A percentile compares a stretch with the other conserved stretches of the same genome.
These are phyloP conservation scores for Boletellus sp. DNA, from an alignment of 1,284 basidiomycete species.

Conservation along the genomic window DNA sequence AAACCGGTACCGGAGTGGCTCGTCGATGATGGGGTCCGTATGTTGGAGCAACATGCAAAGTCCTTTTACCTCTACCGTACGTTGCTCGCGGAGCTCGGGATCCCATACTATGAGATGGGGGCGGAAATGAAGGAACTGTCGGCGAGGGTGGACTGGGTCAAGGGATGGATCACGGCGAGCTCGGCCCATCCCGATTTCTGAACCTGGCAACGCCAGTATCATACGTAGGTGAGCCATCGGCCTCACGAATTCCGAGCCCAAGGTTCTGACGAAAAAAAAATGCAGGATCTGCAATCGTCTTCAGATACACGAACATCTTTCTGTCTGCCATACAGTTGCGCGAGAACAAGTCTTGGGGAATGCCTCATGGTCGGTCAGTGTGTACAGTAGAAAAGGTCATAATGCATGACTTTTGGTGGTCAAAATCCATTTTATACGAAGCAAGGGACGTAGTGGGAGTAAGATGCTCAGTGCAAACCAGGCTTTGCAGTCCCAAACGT, in stretches of 20 bases:
- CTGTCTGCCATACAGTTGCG: not conserved
- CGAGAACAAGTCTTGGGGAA: conserved; percentile 3
- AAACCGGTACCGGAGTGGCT: conserved; percentile 55
- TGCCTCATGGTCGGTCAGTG: not conserved
- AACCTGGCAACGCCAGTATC: not conserved
- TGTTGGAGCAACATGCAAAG: conserved; percentile 45
- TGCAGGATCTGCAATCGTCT: not conserved
- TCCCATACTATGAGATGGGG: conserved; percentile 47
- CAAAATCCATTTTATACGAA: conserved; percentile 17
- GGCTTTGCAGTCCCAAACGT: conserved; percentile 22
- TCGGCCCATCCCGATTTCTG: conserved; percentile 10
- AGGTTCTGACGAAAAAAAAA: conserved; percentile 2
- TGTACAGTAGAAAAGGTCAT: conserved; percentile 27
- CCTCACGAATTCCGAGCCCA: not conserved
- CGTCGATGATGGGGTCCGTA: conserved; percentile 59
- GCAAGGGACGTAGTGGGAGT: not conserved
- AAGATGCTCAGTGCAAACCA: conserved; percentile 9
- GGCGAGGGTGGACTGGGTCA: conserved; percentile 29
- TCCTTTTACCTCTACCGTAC: conserved; percentile 40
- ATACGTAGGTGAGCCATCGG: not conserved
- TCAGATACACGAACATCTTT: too few relatives aligned
- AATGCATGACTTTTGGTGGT: conserved; percentile 26
- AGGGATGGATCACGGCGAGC: conserved; percentile 10
- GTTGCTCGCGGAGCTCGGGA: conserved; percentile 42
- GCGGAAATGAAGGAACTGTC: conserved; percentile 36